Evolutionary conservation across 441 rosid species (phyloP).

Genomic region (Manihot esculenta): DNA sequence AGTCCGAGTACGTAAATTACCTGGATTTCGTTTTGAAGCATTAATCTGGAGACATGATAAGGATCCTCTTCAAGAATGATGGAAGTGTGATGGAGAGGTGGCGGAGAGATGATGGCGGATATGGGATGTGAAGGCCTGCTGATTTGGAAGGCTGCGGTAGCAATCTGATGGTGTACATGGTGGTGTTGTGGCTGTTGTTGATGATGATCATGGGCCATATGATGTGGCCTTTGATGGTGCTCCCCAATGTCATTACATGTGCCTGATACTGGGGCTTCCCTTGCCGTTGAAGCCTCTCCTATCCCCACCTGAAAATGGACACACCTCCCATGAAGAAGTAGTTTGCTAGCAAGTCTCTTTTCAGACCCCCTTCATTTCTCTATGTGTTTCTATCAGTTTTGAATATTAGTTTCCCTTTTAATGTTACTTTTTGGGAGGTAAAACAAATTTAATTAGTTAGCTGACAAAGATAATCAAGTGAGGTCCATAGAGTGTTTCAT

Average conservation of each 20-base stretch:
- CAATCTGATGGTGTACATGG: constrained; percentile 37
- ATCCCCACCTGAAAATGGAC: constrained; percentile 64
- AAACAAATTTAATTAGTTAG: constrained; percentile 31
- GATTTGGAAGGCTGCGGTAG: constrained; percentile 71
- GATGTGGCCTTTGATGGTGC: constrained; percentile 46
- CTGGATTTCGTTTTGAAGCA: constrained; percentile 88
- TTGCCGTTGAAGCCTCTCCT: constrained; percentile 73
- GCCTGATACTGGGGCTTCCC: constrained; percentile 51
- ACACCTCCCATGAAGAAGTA: constrained; percentile 23
- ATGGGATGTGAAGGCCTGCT: constrained; percentile 83
- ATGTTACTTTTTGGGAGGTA: constrained; percentile 37
- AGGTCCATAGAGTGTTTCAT: constrained; percentile 41
- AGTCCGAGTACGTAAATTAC: constrained; percentile 31
- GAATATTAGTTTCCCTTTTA: constrained; percentile 35
- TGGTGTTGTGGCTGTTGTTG: constrained; percentile 41
- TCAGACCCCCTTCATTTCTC: constrained; percentile 4
- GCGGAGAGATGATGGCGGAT: constrained; percentile 73
- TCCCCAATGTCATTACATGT: constrained; percentile 64
- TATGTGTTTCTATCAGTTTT: constrained; percentile 6
- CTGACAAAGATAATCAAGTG: constrained; percentile 45
- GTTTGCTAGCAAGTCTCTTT: constrained; percentile 42
- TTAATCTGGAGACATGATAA: constrained; percentile 63
- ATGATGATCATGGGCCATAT: constrained; percentile 47
- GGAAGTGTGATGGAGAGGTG: constrained; percentile 81
- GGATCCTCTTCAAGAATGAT: constrained; percentile 82